These are phyloP conservation scores for Ettlia oleoabundans DNA, from an alignment of 139 green algal species.

Conservation along the genomic window DNA sequence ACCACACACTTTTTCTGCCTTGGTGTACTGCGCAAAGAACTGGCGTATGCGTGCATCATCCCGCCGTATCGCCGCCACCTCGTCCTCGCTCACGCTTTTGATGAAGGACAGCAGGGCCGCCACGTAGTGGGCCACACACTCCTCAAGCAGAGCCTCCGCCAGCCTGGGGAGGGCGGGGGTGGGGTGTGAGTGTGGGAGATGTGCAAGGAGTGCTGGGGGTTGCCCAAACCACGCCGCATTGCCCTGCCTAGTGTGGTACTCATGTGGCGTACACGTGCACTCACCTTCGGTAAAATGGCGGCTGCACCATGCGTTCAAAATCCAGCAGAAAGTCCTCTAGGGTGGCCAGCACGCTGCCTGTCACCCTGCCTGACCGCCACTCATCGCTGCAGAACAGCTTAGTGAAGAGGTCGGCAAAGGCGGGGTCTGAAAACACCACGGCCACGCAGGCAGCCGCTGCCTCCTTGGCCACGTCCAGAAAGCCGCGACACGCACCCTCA, in stretches of 20 bases:
- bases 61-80: constrained; percentile 22
- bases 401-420: constrained; percentile 55
- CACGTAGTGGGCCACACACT: constrained; percentile 58
- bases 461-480: constrained; percentile 73
- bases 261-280: background rate
- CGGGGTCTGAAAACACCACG: constrained; percentile 50
- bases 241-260: no score
- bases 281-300: constrained; percentile 49
- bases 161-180: constrained; percentile 36
- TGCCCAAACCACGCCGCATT: background rate
- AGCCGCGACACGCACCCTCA: constrained; percentile 70
- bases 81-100: constrained; percentile 42
- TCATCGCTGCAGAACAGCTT: constrained; percentile 53
- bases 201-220: background rate
- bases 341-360: constrained; percentile 76
- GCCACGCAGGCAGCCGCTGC: constrained; percentile 44
- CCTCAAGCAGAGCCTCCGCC: constrained; percentile 53
- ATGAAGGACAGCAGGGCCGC: constrained; percentile 57
- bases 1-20: constrained; percentile 54
- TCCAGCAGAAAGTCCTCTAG: constrained; percentile 79
- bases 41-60: constrained; percentile 44
- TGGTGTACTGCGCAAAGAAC: constrained; percentile 62
- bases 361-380: constrained; percentile 62
- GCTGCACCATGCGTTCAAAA: constrained; percentile 58
- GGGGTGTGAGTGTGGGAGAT: background rate